A percentile compares a stretch with the other conserved stretches of the same genome.
phyloP scores from a whole-genome alignment of 2,329 filamentous ascomycete genomes.

The Teratosphaeria nubilosa region DNA sequence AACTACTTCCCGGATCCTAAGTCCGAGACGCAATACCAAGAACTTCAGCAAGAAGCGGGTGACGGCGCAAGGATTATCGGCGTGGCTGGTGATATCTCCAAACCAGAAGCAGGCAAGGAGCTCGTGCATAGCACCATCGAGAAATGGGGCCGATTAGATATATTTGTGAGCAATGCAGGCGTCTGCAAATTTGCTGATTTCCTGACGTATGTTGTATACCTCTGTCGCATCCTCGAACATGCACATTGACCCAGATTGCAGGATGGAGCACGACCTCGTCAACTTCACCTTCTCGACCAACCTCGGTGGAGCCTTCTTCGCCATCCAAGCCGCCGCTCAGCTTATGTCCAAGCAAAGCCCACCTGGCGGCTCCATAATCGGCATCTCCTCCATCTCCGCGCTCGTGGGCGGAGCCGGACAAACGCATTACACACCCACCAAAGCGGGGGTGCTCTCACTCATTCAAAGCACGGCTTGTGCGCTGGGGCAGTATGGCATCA shows the following conservation, averaged over 20 bases:
- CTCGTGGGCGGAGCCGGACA: constrained; percentile 70
- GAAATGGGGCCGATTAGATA: constrained; percentile 44
- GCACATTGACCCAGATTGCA: constrained; percentile 17
- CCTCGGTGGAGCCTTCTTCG: constrained; percentile 79
- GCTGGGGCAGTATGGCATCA: constrained; percentile 62
- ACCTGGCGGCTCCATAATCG: constrained; percentile 70
- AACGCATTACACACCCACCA: constrained; percentile 81
- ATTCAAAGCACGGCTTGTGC: constrained; percentile 79
- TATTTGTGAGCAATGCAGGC: constrained; percentile 83
- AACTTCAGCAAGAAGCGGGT: constrained; percentile 35
- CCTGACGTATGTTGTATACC: constrained; percentile 44
- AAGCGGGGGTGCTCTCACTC: constrained; percentile 67
- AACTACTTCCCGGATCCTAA: constrained; percentile 61
- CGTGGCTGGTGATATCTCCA: constrained; percentile 66
- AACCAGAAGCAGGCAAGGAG: constrained; percentile 58
- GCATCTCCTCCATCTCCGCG: constrained; percentile 61
- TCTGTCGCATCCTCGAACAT: neutral
- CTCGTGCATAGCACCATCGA: constrained; percentile 59
- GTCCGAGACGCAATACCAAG: constrained; percentile 36
- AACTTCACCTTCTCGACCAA: constrained; percentile 66
- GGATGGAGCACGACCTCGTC: constrained; percentile 60
- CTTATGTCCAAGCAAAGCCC: constrained; percentile 61
- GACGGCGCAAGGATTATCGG: constrained; percentile 44
- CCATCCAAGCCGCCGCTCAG: constrained; percentile 71
- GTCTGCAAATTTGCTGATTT: constrained; percentile 85